These are phyloP conservation scores for Durio zibethinus DNA, from an alignment of 345 rosid species.

Conservation along the genomic window DNA sequence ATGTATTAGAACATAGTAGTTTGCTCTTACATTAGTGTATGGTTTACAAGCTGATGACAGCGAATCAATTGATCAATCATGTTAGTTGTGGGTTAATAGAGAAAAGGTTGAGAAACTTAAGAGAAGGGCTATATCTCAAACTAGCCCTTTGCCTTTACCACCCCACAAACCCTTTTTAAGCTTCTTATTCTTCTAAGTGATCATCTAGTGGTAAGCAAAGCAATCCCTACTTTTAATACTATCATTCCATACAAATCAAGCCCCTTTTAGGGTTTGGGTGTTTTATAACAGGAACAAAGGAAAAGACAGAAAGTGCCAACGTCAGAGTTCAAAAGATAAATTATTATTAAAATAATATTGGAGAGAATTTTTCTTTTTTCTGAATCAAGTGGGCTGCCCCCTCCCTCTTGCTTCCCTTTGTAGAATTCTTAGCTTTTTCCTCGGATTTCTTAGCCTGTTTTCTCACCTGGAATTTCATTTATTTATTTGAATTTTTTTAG, in stretches of 20 bases:
- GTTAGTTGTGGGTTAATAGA: constrained; percentile 31
- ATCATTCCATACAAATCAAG: constrained; percentile 43
- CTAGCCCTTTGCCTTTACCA: constrained; percentile 18
- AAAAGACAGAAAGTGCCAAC: constrained; percentile 45
- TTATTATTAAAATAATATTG: constrained; percentile 10
- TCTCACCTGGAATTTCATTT: constrained; percentile 3
- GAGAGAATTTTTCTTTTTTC: background rate
- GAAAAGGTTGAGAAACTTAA: constrained; percentile 27
- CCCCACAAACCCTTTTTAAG: constrained; percentile 27
- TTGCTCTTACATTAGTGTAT: constrained; percentile 6
- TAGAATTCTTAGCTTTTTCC: constrained; percentile 25
- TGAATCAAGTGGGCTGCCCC: constrained; percentile 27
- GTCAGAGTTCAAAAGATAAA: constrained; percentile 32
- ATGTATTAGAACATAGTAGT: background rate
- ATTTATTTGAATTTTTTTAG: constrained; percentile 21
- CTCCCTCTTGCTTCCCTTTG: background rate
- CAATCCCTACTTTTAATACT: constrained; percentile 28
- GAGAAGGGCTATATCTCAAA: constrained; percentile 16
- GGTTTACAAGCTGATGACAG: background rate
- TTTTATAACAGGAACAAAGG: constrained; percentile 48
- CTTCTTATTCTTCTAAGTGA: constrained; percentile 14
- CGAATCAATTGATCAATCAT: constrained; percentile 26
- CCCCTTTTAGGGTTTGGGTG: constrained; percentile 60
- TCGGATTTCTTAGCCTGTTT: constrained; percentile 27
- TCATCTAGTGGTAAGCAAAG: constrained; percentile 14